These are phyloP conservation scores for Somion occarium DNA, from an alignment of 1,284 basidiomycete genomes.

Conservation along the genomic window DNA sequence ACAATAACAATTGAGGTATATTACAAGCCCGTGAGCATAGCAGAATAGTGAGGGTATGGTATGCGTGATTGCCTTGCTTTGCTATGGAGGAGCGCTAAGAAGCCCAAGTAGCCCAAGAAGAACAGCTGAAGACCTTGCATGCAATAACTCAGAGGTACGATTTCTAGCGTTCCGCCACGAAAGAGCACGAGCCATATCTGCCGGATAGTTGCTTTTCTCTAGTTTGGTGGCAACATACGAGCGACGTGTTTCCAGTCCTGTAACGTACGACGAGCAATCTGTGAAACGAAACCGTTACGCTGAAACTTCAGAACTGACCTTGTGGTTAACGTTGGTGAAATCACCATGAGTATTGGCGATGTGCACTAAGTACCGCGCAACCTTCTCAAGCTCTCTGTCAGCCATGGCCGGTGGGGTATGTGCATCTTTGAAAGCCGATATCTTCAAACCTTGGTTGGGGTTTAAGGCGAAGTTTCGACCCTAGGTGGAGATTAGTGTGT, in stretches of 20 bases:
- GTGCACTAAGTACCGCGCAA: constrained; percentile 61
- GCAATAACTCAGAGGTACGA: too few relatives aligned
- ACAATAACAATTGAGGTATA: too few relatives aligned
- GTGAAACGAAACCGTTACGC: neutral
- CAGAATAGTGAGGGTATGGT: too few relatives aligned
- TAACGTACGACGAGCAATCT: neutral
- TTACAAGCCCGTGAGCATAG: too few relatives aligned
- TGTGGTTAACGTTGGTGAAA: constrained; percentile 55
- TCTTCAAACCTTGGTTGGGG: constrained; percentile 80
- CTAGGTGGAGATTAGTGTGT: constrained; percentile 26
- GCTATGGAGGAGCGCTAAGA: too few relatives aligned
- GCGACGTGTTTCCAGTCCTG: constrained; percentile 14
- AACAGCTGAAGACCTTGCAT: too few relatives aligned
- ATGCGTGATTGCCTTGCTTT: too few relatives aligned
- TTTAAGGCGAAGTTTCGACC: constrained; percentile 86
- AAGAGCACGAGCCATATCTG: too few relatives aligned
- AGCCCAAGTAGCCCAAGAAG: too few relatives aligned
- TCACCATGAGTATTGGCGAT: constrained; percentile 45
- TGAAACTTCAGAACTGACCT: constrained; percentile 33
- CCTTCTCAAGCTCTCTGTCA: constrained; percentile 65
- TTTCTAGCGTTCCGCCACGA: too few relatives aligned
- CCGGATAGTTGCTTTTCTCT: too few relatives aligned
- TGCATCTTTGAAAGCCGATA: constrained; percentile 75
- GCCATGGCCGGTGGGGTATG: constrained; percentile 54
- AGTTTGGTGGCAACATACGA: constrained; percentile 1